Evolutionary conservation across 192 early-diverging fungal genomes (phyloP), one percentile per base, ranked within the genome.

Genomic region (Coemansia asiatica): DNA sequence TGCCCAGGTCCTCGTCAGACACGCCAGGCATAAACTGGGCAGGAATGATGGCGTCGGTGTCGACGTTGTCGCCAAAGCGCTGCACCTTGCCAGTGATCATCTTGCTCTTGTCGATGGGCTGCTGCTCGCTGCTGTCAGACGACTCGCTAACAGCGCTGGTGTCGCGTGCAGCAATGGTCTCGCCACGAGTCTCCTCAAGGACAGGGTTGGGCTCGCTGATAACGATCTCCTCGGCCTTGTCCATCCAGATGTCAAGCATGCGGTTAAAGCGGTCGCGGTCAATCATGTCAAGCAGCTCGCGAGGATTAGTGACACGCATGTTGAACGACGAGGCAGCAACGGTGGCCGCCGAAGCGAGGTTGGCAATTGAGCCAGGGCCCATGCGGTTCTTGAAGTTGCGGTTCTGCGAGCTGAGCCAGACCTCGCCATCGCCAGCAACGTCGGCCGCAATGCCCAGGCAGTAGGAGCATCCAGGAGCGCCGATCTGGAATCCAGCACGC

Each of bases 361-460:
- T 92, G 56, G 84, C 90, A 55, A 92, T 92, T 31, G 87, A 87
- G 50, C 90, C 90, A 55, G 88, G 87, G 23, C 90, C 90, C 90
- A 92, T 92, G 64, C 90, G 86, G 78, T 92, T 92, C 80, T 88
- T 89, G 71, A 92, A 92, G 74, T 92, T 92, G 67, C 90, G 85
- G 85, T 92, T 92, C 83, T 92, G 90, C 59, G 89, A 90, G 70
- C 87, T 88, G 60, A 92, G 81, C 90, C 90, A 92, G 13, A 92
- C 85, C 72, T 92, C 89, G 38, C 90, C 90, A 40, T 90, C 89
- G 40, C 87, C 85, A 47, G 90, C 90, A 64, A 84, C 82, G 60
- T 92, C 90, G 18, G 90, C 90, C 13, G 87, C 90, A 68, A 92
- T 87, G 35, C 85, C 90, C 61, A 92, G 84, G 75, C 90, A 92